These are phyloP conservation scores for Mrakia frigida DNA, from an alignment of 768 basidiomycete species.

Conservation along the genomic window DNA sequence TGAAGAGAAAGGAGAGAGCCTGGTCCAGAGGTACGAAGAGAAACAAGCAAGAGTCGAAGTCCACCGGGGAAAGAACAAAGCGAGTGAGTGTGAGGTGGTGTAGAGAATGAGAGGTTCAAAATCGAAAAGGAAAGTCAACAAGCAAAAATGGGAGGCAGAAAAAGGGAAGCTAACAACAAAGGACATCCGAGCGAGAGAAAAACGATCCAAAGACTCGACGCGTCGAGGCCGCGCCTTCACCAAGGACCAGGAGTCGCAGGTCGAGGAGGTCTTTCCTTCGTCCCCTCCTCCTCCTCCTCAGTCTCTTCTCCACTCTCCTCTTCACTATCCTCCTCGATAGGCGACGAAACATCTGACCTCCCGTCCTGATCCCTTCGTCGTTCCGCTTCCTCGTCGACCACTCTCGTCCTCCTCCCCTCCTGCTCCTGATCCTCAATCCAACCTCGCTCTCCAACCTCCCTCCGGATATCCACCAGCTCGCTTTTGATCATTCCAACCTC, in stretches of 20 bases:
- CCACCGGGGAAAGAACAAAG: neutral
- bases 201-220: too few species aligned
- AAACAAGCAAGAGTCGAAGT: neutral
- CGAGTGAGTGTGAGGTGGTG: neutral
- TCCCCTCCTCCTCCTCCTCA: neutral
- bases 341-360: neutral
- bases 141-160: neutral
- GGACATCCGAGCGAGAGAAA: neutral
- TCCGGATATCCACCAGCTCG: conserved; percentile 1
- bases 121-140: neutral
- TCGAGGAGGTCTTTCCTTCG: neutral
- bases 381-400: neutral
- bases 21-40: too few species aligned
- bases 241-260: neutral
- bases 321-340: neutral
- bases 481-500: conserved; percentile 1
- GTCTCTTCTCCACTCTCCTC: neutral
- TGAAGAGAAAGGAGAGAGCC: too few species aligned
- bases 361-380: neutral
- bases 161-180: neutral
- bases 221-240: neutral
- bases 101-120: too few species aligned
- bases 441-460: conserved; percentile 5
- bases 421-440: too few species aligned
- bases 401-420: neutral